Evolutionary conservation across 495 filamentous ascomycete species (phyloP), one percentile per base, ranked within the genome.

Genomic region (Jackrogersella multiformis): DNA sequence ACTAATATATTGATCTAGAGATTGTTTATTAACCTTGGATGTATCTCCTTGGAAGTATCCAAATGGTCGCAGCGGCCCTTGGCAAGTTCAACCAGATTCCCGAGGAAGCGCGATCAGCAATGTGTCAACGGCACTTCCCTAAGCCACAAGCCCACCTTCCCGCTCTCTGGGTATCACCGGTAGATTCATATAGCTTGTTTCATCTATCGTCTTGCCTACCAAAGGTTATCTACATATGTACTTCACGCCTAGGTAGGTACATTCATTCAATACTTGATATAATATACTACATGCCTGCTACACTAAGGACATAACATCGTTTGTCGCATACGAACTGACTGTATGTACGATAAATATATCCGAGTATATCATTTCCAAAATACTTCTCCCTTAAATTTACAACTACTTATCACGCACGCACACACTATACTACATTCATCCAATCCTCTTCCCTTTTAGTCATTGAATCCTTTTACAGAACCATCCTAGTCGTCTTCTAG

Each of bases 121-220:
- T 61, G 64, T 67, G 63, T 67, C 58, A 71, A 66, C 68, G 68
- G 68, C 64, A 71, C 56, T 71, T 68, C 23, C 64, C 58, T 62
- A 42, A 70, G 56, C 61, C 61, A 70, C 56, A 56, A 55, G 38
- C 58, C 48, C 57, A 35, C 53, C 35, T 59, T 70, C 68, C 61
- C 67, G 61, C 61, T 53, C 41, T 57, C 61, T 64, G 51, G 67
- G 61, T 70, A 65, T 70, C 39, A 41, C 30, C 36, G 61, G 61
- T 61, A 59, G 36, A 61, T 52, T 55, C 46, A 52, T 46, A 21
- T 44, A 56, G 39, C 21, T 38, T 70, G 56, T 70, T 61, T 70
- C 64, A 63, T 21, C 23, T 56, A 49, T 30, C 48, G n/a, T 36
- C 9, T 34, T 18, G 10, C 30, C n/a, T n/a, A n/a, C n/a, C n/a